These are phyloP conservation scores for Paramecium caudatum DNA, from an alignment of 73 alveolate genomes.

Conservation along the genomic window DNA sequence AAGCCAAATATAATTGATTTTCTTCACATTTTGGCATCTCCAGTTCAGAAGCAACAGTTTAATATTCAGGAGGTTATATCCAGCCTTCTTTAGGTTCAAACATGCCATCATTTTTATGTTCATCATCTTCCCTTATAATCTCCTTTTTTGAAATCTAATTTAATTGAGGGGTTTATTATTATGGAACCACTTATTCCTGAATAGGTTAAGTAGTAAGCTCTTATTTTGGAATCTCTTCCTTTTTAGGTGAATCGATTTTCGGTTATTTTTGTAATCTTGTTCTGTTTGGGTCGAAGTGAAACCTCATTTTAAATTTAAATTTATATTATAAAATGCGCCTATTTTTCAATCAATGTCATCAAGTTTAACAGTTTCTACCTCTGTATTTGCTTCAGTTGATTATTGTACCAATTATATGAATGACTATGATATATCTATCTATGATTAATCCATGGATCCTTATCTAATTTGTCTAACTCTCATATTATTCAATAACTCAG, in stretches of 20 bases:
- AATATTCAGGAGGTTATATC: neutral
- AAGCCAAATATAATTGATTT: neutral
- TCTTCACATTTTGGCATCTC: neutral
- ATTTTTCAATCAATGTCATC: too few species aligned
- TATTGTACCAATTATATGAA: too few species aligned
- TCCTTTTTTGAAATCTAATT: neutral
- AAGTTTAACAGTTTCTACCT: too few species aligned
- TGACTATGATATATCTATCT: too few species aligned
- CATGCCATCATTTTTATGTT: neutral
- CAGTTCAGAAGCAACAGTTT: neutral
- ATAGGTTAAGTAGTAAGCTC: neutral
- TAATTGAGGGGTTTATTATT: neutral
- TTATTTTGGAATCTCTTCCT: neutral
- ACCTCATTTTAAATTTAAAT: conserved; percentile 17
- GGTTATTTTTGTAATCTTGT: neutral
- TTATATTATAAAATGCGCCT: too few species aligned
- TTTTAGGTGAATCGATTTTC: neutral
- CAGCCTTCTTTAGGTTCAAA: neutral
- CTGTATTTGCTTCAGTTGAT: too few species aligned
- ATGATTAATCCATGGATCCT: too few species aligned
- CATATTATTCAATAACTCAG: conserved; percentile 35
- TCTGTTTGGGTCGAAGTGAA: conserved; percentile 36
- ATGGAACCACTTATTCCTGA: neutral
- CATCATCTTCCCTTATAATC: too few species aligned
- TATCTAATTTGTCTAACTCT: conserved; percentile 18